phyloP scores from a whole-genome alignment of 2,329 filamentous ascomycete genomes.

The Fusarium torulosum region DNA sequence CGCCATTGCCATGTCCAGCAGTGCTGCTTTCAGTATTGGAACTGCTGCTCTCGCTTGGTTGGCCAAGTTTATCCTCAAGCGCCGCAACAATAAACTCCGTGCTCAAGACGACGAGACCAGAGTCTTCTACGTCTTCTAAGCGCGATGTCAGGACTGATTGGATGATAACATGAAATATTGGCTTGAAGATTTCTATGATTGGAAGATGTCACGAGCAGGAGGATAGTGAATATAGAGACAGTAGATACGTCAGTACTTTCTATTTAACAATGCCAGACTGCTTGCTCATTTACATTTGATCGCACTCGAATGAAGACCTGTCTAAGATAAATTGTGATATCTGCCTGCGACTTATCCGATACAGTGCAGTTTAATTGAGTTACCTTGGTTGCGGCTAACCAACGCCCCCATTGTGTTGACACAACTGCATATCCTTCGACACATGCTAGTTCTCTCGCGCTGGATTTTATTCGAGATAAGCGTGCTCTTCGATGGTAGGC shows the following conservation, averaged over 20 bases:
- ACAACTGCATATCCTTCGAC: no score
- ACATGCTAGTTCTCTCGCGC: no score
- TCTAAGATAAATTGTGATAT: no score
- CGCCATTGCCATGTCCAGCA: conserved; percentile 40
- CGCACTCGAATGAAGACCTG: no score
- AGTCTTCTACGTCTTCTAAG: conserved; percentile 51
- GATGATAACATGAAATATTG: not conserved
- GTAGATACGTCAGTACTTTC: conserved; percentile 34
- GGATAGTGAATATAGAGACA: not conserved
- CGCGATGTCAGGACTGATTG: not conserved
- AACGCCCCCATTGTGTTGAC: no score
- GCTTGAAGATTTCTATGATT: not conserved
- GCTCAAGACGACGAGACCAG: conserved; percentile 43
- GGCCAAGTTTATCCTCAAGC: conserved; percentile 53
- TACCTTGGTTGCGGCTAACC: no score
- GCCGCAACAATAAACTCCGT: conserved; percentile 54
- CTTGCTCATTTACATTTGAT: not conserved
- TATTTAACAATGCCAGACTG: not conserved
- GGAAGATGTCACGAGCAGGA: not conserved
- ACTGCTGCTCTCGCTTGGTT: conserved; percentile 57
- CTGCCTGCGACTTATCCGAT: no score
- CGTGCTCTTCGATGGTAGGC: no score
- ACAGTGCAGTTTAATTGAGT: no score
- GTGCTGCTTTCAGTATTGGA: conserved; percentile 50
- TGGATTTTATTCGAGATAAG: no score